phyloP scores from a whole-genome alignment of 139 green algal genomes.

The Astrephomene gubernaculifera region DNA sequence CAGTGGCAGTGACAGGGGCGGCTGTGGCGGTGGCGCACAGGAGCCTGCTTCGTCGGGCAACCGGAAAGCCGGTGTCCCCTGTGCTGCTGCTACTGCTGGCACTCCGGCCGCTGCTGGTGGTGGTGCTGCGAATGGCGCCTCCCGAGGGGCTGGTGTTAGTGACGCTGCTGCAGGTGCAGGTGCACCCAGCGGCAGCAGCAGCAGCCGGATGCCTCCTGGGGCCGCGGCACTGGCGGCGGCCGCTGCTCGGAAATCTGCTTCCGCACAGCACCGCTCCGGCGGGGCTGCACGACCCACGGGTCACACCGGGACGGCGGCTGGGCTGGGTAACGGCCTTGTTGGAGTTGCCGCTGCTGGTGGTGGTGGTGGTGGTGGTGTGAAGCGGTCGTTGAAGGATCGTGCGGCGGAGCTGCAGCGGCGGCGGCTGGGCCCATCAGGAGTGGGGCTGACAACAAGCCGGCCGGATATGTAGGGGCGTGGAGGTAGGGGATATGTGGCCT shows the following conservation, averaged over 20 bases:
- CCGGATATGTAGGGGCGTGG: neutral
- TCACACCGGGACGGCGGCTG: neutral
- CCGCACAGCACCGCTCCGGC: neutral
- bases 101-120: no score
- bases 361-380: neutral
- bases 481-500: no score
- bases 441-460: neutral
- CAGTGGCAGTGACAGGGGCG: no score
- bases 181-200: neutral
- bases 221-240: neutral
- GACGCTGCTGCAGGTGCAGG: no score
- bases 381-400: slow-evolving; percentile 15
- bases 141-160: no score
- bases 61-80: no score
- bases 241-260: neutral
- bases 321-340: neutral
- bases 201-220: neutral
- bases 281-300: neutral
- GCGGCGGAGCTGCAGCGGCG: slow-evolving; percentile 20
- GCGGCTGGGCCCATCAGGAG: neutral
- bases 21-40: no score
- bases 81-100: no score
- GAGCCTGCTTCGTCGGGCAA: no score
- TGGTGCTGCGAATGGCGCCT: no score
- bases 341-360: neutral